Percentiles rank a stretch among this genome's conserved stretches.
phyloP scores from a whole-genome alignment of 1,284 basidiomycete species.

The Boletus sp. region DNA sequence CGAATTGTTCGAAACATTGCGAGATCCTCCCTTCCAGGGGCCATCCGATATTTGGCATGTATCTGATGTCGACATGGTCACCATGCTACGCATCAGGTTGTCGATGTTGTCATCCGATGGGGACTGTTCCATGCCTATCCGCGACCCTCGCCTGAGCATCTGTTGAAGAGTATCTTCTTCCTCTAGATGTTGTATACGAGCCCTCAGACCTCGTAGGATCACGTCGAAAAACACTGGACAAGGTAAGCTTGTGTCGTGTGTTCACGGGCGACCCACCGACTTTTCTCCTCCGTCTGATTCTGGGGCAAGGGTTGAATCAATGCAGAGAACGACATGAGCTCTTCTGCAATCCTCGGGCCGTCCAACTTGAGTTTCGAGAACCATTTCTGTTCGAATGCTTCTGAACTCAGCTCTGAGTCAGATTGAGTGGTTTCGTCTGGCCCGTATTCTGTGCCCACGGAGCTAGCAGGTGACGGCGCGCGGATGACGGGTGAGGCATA shows the following conservation, averaged over 20 bases:
- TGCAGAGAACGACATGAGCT: slow-evolving; percentile 25
- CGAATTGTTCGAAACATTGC: slow-evolving; percentile 14
- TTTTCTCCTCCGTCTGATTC: slow-evolving; percentile 32
- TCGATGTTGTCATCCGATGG: slow-evolving; percentile 57
- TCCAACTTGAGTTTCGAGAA: slow-evolving; percentile 38
- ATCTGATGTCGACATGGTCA: slow-evolving; percentile 32
- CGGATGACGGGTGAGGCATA: slow-evolving; percentile 66
- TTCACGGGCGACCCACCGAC: slow-evolving; percentile 17
- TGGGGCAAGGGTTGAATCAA: slow-evolving; percentile 27
- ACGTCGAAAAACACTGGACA: slow-evolving; percentile 39
- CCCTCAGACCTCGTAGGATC: slow-evolving; percentile 50
- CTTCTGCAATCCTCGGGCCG: slow-evolving; percentile 31
- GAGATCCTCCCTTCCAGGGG: slow-evolving; percentile 28
- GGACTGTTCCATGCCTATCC: slow-evolving; percentile 46
- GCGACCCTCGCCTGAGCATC: slow-evolving; percentile 52
- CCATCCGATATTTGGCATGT: slow-evolving; percentile 21
- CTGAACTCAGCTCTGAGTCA: slow-evolving; percentile 50
- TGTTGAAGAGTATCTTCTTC: slow-evolving; percentile 66
- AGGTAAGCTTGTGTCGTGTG: slow-evolving; percentile 17
- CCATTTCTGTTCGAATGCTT: slow-evolving; percentile 51
- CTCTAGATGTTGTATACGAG: slow-evolving; percentile 51
- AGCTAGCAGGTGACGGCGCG: slow-evolving; percentile 65
- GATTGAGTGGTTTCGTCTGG: slow-evolving; percentile 56
- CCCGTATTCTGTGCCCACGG: slow-evolving; percentile 62
- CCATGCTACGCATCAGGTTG: slow-evolving; percentile 61